Evolutionary conservation across 805 yeast genomes (phyloP).

Genomic region (Debaryomyces tyrocola): DNA sequence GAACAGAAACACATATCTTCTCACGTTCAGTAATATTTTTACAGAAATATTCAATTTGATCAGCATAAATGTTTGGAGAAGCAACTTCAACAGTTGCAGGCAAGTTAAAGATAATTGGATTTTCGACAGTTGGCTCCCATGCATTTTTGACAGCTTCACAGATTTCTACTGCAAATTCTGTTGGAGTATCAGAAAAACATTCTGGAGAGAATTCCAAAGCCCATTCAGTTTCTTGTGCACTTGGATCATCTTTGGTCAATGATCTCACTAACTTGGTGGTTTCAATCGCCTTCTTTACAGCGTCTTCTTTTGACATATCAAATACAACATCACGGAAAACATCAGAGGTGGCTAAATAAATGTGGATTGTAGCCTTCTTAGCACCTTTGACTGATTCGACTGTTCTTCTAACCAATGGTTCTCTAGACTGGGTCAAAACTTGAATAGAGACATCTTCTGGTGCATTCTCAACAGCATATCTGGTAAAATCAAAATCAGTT

Average conservation of each 20-base stretch:
- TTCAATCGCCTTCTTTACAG: conserved; percentile 66
- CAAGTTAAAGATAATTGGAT: conserved; percentile 73
- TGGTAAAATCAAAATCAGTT: conserved; percentile 78
- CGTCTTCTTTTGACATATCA: conserved; percentile 68
- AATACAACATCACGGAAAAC: conserved; percentile 74
- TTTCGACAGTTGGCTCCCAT: conserved; percentile 76
- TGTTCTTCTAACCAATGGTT: conserved; percentile 69
- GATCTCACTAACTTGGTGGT: conserved; percentile 67
- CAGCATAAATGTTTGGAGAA: conserved; percentile 75
- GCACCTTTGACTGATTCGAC: conserved; percentile 75
- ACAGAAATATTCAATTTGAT: conserved; percentile 74
- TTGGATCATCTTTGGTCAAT: conserved; percentile 73
- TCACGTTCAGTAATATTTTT: conserved; percentile 69
- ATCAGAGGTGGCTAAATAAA: conserved; percentile 75
- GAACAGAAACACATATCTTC: conserved; percentile 67
- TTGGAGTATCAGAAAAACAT: conserved; percentile 72
- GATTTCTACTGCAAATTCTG: conserved; percentile 70
- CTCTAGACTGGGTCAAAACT: conserved; percentile 76
- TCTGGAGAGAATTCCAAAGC: conserved; percentile 76
- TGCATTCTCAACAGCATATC: conserved; percentile 75
- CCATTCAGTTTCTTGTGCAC: conserved; percentile 64
- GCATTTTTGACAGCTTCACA: conserved; percentile 79
- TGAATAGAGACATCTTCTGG: conserved; percentile 76
- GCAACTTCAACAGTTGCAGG: conserved; percentile 84
- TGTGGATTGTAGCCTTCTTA: conserved; percentile 68